Evolutionary conservation across 345 rosid genomes (phyloP).

Genomic region (Hypericum perforatum): DNA sequence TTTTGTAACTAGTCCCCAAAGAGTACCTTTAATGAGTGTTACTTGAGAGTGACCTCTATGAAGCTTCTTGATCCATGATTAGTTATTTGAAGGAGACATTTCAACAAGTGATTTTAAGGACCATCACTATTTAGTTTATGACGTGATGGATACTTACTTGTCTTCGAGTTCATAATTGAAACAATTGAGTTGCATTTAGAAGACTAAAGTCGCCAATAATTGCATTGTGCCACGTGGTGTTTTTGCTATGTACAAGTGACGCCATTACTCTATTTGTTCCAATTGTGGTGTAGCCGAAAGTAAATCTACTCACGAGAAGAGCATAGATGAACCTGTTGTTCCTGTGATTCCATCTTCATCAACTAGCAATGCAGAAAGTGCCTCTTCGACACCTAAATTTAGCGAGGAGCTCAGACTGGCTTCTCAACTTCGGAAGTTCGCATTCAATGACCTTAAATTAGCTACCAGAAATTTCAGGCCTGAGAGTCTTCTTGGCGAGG

Average conservation of each 20-base stretch:
- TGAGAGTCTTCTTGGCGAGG: conserved; percentile 22
- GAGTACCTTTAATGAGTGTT: too few species aligned
- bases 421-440: conserved; percentile 17
- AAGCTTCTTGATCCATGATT: too few species aligned
- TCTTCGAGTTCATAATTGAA: too few species aligned
- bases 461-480: conserved; percentile 21
- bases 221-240: background rate
- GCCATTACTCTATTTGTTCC: background rate
- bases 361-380: conserved; percentile 13
- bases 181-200: too few species aligned
- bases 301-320: conserved; percentile 15
- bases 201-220: background rate
- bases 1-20: too few species aligned
- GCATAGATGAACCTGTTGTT: conserved; percentile 13
- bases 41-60: too few species aligned
- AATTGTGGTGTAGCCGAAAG: conserved; percentile 13
- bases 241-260: background rate
- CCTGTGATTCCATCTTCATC: conserved; percentile 14
- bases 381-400: conserved; percentile 12
- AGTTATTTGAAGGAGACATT: too few species aligned
- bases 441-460: conserved; percentile 17
- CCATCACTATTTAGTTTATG: too few species aligned
- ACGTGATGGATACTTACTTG: too few species aligned
- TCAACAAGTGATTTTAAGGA: too few species aligned
- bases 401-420: conserved; percentile 14